Percentiles rank a stretch among this genome's conserved stretches.
These are phyloP conservation scores for Musa beccarii DNA, from an alignment of 176 grass and related monocot genomes.

Conservation along the genomic window DNA sequence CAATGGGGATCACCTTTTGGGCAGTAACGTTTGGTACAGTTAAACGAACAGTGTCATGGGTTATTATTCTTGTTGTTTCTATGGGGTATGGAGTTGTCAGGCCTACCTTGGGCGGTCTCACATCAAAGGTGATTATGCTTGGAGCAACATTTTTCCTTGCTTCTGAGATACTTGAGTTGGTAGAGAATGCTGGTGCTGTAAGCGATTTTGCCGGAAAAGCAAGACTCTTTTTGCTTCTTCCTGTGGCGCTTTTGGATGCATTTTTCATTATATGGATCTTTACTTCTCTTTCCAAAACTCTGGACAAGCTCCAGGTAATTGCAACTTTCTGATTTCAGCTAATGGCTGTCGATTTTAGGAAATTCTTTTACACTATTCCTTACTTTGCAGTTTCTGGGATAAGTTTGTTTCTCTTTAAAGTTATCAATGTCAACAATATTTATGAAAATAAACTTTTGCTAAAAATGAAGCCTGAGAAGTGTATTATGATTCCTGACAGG, in stretches of 20 bases:
- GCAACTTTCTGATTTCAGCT: background rate
- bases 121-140: constrained; percentile 93
- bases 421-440: background rate
- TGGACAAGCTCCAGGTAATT: constrained; percentile 79
- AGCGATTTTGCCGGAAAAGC: constrained; percentile 97
- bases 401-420: background rate
- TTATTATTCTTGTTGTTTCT: constrained; percentile 86
- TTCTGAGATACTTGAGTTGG: constrained; percentile 92
- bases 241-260: constrained; percentile 90
- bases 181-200: constrained; percentile 94
- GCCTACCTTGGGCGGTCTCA: constrained; percentile 87
- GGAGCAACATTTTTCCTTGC: constrained; percentile 93
- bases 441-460: background rate
- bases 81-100: constrained; percentile 96
- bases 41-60: constrained; percentile 73
- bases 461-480: constrained; percentile 15
- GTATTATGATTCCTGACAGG: constrained; percentile 34
- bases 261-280: constrained; percentile 98
- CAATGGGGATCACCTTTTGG: constrained; percentile 95
- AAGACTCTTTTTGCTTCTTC: constrained; percentile 88
- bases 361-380: background rate
- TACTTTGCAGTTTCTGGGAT: background rate
- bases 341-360: constrained; percentile 8
- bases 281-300: constrained; percentile 79
- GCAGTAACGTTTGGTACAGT: constrained; percentile 88